Evolutionary conservation across 2,329 filamentous ascomycete genomes (phyloP).

Genomic region (Blastomyces percursus): DNA sequence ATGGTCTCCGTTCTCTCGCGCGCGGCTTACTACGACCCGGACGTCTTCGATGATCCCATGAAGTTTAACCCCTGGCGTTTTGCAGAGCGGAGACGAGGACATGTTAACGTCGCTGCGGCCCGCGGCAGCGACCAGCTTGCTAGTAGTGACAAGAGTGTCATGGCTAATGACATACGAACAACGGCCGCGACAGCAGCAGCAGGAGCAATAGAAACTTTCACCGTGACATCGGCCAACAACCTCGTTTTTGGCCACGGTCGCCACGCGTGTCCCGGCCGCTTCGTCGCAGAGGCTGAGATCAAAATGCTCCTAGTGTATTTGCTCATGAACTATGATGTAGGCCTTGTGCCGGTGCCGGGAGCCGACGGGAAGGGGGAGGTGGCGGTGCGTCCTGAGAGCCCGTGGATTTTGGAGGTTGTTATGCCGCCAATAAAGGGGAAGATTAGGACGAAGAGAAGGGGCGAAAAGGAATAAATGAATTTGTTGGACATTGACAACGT

Average conservation of each 20-base stretch:
- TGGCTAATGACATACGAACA: neutral
- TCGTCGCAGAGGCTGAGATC: neutral
- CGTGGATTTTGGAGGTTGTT: neutral
- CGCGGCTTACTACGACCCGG: neutral
- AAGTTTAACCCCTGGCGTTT: conserved; percentile 1
- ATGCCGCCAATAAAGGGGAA: neutral
- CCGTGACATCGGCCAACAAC: neutral
- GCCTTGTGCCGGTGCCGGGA: neutral
- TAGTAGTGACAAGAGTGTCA: neutral
- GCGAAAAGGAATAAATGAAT: neutral
- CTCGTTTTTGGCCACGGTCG: neutral
- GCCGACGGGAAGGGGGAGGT: neutral
- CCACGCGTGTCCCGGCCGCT: neutral
- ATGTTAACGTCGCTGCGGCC: neutral
- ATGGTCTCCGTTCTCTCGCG: neutral
- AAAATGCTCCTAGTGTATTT: neutral
- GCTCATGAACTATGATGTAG: conserved; percentile 2
- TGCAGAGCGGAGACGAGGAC: neutral
- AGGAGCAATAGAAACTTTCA: neutral
- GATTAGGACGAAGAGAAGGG: neutral
- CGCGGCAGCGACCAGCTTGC: neutral
- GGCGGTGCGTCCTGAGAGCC: neutral
- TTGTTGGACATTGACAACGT: neutral
- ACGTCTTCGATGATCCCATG: neutral
- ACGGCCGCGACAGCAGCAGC: neutral